Evolutionary conservation across 148 eudicot genomes (phyloP), one percentile per base, ranked within the genome.

Genomic region (Chenopodium suecicum): DNA sequence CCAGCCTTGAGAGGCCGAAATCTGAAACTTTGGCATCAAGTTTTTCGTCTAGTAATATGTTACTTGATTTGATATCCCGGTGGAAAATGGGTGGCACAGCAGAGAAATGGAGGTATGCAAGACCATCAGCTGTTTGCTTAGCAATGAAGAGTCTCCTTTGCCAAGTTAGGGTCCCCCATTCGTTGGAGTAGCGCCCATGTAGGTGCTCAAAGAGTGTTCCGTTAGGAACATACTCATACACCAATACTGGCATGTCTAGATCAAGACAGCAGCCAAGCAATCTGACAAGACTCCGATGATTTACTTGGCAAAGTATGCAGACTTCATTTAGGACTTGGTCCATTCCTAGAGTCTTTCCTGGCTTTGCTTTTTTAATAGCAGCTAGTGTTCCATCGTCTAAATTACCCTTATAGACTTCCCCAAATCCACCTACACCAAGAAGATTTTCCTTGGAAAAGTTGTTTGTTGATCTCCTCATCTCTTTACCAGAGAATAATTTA

Each of bases 301-400:
- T 91, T 46, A 91, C 92, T 77, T 91, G 94, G 74, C 91, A 89
- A 0, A 91, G 87, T 74, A 91, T 88, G 31, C 91, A 79, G 41
- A 91, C 92, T 83, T 91, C 94, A 47, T 91, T 91, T 32, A 91
- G 89, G 82, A 91, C 89, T 75, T 90, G 92, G 65, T 80, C 83
- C 44, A 87, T 89, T 75, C 88, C 90, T 32, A 82, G 83, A 34
- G 90, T 86, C 82, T 87, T 88, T 14, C 91, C 92, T 0, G 85
- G 78, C 80, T 91, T 89, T 65, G 94, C 91, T 7, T 90, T 76
- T 69, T 91, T 91, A 19, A 88, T 92, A 2, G 92, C 94, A 46
- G 85, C 85, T 56, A 80, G 29, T 22, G 87, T 91, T 67, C 94
- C 92, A 66, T 88, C 89, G 1, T 87, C 89, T 2, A 88, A 54